Evolutionary conservation across 2,329 filamentous ascomycete species (phyloP).

Genomic region (Paracamarosporium sp.): DNA sequence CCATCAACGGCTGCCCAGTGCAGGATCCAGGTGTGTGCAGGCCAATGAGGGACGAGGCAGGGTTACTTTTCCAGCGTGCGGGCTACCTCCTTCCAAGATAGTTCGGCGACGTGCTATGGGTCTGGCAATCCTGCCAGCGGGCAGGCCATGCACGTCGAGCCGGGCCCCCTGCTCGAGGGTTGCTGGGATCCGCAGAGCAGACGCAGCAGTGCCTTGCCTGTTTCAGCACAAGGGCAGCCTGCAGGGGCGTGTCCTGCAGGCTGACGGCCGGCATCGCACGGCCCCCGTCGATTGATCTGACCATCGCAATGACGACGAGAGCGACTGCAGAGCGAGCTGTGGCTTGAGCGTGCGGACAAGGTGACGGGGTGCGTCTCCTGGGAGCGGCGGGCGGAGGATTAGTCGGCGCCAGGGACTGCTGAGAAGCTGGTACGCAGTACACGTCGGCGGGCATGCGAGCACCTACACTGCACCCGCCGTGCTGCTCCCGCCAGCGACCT

Average conservation of each 20-base stretch:
- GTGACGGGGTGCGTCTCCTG: no score
- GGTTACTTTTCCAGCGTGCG: slow-evolving; percentile 24
- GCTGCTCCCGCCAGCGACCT: not conserved
- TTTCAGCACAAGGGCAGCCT: slow-evolving; percentile 32
- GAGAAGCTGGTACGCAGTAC: no score
- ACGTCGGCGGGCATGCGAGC: not conserved
- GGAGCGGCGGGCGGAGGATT: slow-evolving; percentile 4
- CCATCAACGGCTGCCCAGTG: slow-evolving; percentile 35
- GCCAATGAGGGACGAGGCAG: slow-evolving; percentile 23
- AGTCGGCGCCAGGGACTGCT: not conserved
- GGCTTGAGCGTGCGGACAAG: slow-evolving; percentile 38
- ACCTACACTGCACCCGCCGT: no score
- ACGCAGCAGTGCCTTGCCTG: slow-evolving; percentile 33
- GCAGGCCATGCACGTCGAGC: slow-evolving; percentile 21
- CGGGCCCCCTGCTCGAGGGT: slow-evolving; percentile 19
- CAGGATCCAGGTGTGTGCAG: slow-evolving; percentile 25
- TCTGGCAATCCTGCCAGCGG: slow-evolving; percentile 17
- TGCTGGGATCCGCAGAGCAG: slow-evolving; percentile 22
- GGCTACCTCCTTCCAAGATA: slow-evolving; percentile 25
- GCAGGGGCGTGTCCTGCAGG: slow-evolving; percentile 37
- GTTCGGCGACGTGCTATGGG: slow-evolving; percentile 24
- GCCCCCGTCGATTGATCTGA: slow-evolving; percentile 21
- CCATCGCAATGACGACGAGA: slow-evolving; percentile 22
- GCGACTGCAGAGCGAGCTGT: slow-evolving; percentile 22
- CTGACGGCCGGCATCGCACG: slow-evolving; percentile 31